Base-by-base conservation (phyloP, 225 moss, liverwort and hornwort genomes). In the Pleurozium schreberi region DNA sequence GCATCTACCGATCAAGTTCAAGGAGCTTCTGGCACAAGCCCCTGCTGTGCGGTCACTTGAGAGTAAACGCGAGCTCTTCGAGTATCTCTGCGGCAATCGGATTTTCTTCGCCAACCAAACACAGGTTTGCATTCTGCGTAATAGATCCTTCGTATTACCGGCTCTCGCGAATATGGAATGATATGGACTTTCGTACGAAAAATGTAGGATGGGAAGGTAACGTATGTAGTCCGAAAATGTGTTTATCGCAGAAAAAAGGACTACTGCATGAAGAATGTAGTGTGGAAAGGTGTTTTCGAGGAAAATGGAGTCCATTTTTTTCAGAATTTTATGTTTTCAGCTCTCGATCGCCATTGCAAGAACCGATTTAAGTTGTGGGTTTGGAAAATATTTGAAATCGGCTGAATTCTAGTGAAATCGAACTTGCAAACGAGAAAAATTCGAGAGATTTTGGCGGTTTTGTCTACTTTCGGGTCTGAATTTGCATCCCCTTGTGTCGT, bases 31-130 rank as follows among this genome's bases (percentile, higher is more conserved):
- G 42, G 87, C 64, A 42, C 87, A 52, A 60, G 63, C n/a, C 23
- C 61, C 83, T 21, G 84, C 70, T 9, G 36, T 66, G 61, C 45
- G 30, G 55, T 69, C 40, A 13, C 85, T 89, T 9, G 70, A n/a
- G 40, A 91, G 62, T 87, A 87, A 87, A 71, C 87, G 84, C 25
- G 85, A 92, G 30, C 52, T 93, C 59, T 93, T 88, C 76, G 61
- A 87, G 34, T 84, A 87, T 70, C 91, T 93, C 80, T 88, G 87
- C 74, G 6, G 10, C 89, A 87, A 87, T 45, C 80, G 57, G 38
- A 52, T 89, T 52, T 18, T 89, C 40, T 92, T 88, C 67, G 90
- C 73, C 80, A 43, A 93, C 59, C 43, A 88, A 69, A 89, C 87
- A 52, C 88, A 89, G 90, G 93, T 92, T 42, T 83, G 75, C 17